Conservation (phyloP, 2,329 filamentous ascomycete species). For the Albifimbria verrucaria region DNA sequence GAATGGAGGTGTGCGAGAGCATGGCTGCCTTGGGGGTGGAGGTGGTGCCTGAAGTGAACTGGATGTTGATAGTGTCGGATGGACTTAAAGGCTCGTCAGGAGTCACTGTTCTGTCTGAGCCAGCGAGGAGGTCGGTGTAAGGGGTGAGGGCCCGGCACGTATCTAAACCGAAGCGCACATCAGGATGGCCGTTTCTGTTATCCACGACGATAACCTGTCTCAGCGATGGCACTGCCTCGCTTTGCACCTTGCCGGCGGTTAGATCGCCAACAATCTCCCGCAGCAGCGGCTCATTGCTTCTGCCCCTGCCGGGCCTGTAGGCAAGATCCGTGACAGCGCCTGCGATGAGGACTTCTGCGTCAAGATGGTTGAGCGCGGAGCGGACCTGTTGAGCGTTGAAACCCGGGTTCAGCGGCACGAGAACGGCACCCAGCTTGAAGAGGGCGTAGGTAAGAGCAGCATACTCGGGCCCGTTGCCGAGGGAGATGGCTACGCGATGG, state of each 20-base stretch:
- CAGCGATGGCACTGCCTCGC: constrained; percentile 62
- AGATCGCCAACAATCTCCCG: constrained; percentile 42
- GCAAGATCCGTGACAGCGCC: constrained; percentile 85
- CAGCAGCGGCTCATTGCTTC: constrained; percentile 50
- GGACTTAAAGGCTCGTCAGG: constrained; percentile 48
- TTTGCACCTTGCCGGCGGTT: constrained; percentile 25
- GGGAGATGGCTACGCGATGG: constrained; percentile 78
- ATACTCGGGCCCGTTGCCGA: constrained; percentile 84
- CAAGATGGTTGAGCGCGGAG: constrained; percentile 74
- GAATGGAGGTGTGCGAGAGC: constrained; percentile 77
- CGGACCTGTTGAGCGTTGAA: constrained; percentile 80
- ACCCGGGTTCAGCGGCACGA: constrained; percentile 89
- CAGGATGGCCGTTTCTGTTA: constrained; percentile 58
- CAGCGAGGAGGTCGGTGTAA: constrained; percentile 37
- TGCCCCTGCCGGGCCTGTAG: constrained; percentile 53
- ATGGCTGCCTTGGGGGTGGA: constrained; percentile 88
- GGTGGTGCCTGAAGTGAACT: constrained; percentile 96
- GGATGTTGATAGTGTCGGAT: constrained; percentile 83
- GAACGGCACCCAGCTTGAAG: constrained; percentile 89
- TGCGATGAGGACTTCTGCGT: constrained; percentile 71
- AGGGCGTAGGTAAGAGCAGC: constrained; percentile 82
- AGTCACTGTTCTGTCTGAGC: constrained; percentile 28
- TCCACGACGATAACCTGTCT: constrained; percentile 72
- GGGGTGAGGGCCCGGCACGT: constrained; percentile 40
- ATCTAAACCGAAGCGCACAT: constrained; percentile 41